A percentile compares a stretch with the other conserved stretches of the same genome.
phyloP scores from a whole-genome alignment of 2,329 filamentous ascomycete genomes.

The Diaporthe batatas region DNA sequence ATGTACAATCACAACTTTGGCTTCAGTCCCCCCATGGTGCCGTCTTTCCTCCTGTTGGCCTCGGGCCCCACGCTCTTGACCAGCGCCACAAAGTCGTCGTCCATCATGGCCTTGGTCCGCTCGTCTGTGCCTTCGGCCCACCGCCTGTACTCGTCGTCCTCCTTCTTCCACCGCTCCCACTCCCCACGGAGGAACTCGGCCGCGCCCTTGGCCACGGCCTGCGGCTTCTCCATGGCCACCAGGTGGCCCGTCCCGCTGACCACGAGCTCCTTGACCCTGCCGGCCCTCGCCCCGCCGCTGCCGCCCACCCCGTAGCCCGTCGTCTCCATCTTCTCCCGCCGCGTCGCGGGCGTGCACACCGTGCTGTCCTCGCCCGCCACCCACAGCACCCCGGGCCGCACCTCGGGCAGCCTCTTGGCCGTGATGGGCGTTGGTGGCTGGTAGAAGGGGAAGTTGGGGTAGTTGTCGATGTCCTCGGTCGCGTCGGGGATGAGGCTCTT shows the following conservation, averaged over 20 bases:
- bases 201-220: constrained; percentile 72
- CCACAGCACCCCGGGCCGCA: constrained; percentile 77
- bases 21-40: constrained; percentile 20
- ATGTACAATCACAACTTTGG: constrained; percentile 34
- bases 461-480: constrained; percentile 51
- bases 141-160: constrained; percentile 67
- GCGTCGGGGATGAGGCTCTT: constrained; percentile 60
- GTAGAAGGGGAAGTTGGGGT: constrained; percentile 70
- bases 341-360: constrained; percentile 64
- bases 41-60: constrained; percentile 34
- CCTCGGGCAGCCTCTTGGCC: constrained; percentile 67
- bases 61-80: constrained; percentile 49
- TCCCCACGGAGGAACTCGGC: constrained; percentile 70
- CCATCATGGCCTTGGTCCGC: constrained; percentile 68
- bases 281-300: constrained; percentile 73
- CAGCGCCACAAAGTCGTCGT: constrained; percentile 68
- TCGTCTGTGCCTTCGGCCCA: constrained; percentile 64
- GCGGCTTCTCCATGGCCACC: constrained; percentile 84
- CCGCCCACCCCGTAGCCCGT: constrained; percentile 78
- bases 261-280: constrained; percentile 75
- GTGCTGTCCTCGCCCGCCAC: constrained; percentile 74
- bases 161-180: constrained; percentile 67
- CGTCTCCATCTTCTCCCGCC: constrained; percentile 70
- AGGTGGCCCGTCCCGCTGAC: constrained; percentile 80
- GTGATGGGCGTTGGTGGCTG: constrained; percentile 72